Conservation (phyloP, 768 basidiomycete genomes). For the Hygrocybe coccinea region DNA sequence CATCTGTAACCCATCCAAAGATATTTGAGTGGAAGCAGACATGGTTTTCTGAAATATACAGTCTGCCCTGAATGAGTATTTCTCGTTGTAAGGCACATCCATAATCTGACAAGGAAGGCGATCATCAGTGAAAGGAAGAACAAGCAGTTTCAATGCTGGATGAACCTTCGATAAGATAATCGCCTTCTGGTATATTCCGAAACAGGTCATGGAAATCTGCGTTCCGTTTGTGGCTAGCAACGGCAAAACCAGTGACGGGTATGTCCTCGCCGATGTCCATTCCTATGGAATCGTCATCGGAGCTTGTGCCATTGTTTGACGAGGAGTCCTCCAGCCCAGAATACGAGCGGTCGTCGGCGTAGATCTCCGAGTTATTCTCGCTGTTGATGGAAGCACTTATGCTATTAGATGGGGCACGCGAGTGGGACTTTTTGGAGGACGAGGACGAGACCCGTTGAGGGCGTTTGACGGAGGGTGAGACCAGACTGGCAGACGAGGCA, state of each 20-base stretch:
- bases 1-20: conserved; percentile 97
- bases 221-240: conserved; percentile 91
- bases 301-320: conserved; percentile 27
- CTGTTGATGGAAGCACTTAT: conserved; percentile 25
- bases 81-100: conserved; percentile 96
- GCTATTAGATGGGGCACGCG: conserved; percentile 14
- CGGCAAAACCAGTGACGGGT: conserved; percentile 93
- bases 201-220: conserved; percentile 96
- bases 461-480: conserved; percentile 1
- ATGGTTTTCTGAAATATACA: conserved; percentile 98
- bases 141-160: conserved; percentile 13
- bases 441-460: neutral
- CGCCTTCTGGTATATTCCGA: conserved; percentile 82
- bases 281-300: conserved; percentile 34
- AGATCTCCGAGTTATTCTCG: conserved; percentile 32
- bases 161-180: conserved; percentile 96
- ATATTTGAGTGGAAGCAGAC: conserved; percentile 99
- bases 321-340: conserved; percentile 37
- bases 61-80: conserved; percentile 90
- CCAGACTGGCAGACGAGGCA: conserved; percentile 5
- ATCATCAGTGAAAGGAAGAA: conserved; percentile 2
- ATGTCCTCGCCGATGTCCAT: conserved; percentile 62
- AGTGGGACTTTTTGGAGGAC: conserved; percentile 6
- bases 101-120: conserved; percentile 63
- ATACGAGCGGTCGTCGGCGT: conserved; percentile 31